Conservation (phyloP, 345 rosid genomes). For the Moricandia arvensis region DNA sequence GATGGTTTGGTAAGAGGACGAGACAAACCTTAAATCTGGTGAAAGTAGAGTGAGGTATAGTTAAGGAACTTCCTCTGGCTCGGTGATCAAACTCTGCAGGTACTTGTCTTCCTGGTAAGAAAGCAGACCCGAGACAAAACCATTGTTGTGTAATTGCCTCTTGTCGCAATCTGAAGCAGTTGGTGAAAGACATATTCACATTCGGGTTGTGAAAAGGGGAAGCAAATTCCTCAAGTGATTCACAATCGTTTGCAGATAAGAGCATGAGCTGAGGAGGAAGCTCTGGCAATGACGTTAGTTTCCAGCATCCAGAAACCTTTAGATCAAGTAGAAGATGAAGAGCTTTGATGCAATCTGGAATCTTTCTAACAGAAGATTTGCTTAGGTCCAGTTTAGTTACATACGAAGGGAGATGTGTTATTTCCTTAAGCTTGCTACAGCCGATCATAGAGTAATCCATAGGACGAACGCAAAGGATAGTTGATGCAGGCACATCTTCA, state of each 20-base stretch:
- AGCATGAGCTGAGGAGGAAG: not conserved
- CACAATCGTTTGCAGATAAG: not conserved
- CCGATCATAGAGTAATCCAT: not conserved
- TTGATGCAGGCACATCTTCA: not conserved
- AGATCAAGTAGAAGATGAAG: not conserved
- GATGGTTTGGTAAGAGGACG: not conserved
- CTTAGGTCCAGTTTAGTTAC: not conserved
- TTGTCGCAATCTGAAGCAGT: constrained; percentile 1
- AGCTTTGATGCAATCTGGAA: not conserved
- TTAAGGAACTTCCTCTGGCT: not conserved
- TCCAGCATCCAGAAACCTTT: not conserved
- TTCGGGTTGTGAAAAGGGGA: not conserved
- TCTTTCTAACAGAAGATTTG: not conserved
- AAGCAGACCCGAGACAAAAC: not conserved
- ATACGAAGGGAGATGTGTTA: not conserved
- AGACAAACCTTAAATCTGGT: too few species aligned
- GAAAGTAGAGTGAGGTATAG: not conserved
- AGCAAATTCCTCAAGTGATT: not conserved
- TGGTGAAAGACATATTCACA: not conserved
- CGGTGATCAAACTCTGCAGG: too few species aligned
- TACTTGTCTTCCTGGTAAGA: too few species aligned
- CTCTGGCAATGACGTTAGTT: constrained; percentile 5
- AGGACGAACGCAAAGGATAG: not conserved
- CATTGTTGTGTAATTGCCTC: not conserved
- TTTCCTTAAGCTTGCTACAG: not conserved